Evolutionary conservation across 2,329 filamentous ascomycete species (phyloP), one percentile per base, ranked within the genome.

Genomic region (Cytospora piceae): DNA sequence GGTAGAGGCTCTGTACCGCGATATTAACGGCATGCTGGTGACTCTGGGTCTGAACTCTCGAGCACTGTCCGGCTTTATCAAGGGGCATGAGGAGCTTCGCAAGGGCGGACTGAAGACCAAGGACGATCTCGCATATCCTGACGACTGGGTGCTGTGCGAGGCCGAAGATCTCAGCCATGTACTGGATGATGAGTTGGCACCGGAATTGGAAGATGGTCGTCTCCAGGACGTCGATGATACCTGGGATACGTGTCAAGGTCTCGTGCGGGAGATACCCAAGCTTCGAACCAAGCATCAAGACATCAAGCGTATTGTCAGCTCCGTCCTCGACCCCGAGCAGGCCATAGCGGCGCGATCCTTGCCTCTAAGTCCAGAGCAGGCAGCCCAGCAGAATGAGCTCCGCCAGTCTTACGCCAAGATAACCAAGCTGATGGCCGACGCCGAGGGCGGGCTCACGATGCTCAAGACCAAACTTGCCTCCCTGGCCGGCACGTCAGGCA

Each of bases 21-120:
- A 94, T 72, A 91, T 94, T 74, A 94, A 95, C 76, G 91, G 91
- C 15, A 99, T 98, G 95, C 89, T 99, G 53, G 93, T 97, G 72
- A 94, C 92, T 0, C 80, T 98, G 51, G 94, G 94, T 12, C 84
- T 97, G 58, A 98, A 98, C 74, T 87, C 82, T 14, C 82, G 85
- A 20, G 87, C 91, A 7, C 85, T 94, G 46, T 81, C 83, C 57
- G 81, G 81, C 14, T 90, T 89, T 69, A 82, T 94, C 53, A 82
- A 85, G 63, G 92, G 90, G 9, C 91, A 96, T 70, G 82, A 81
- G 14, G 80, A 87, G 58, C 77, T 81, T 52, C 77, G 80, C 58
- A 81, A 84, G 60, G 79, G 86, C 42, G 78, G 79, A 12, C 84
- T 82, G 27, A 84, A 90, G 37, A 84, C 80, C 9, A 84, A 85